Conservation (phyloP, 1,139 yeast genomes). For the Yamadazyma sp. region DNA sequence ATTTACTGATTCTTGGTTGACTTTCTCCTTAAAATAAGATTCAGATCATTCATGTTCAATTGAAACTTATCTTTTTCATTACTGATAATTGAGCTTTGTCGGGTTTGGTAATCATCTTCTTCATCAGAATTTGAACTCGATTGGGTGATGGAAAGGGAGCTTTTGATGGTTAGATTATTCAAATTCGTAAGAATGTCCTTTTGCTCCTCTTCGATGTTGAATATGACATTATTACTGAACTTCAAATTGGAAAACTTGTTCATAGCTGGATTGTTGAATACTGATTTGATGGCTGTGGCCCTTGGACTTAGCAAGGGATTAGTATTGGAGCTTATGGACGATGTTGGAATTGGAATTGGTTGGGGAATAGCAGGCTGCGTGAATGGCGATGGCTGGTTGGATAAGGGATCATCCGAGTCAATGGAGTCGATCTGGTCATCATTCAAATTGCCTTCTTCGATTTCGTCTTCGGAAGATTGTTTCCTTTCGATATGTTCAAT, state of each 20-base stretch:
- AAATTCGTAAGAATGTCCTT: slow-evolving; percentile 19
- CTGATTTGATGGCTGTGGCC: slow-evolving; percentile 47
- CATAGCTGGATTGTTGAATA: slow-evolving; percentile 49
- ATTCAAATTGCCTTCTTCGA: slow-evolving; percentile 2
- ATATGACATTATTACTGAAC: slow-evolving; percentile 34
- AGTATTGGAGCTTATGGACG: not conserved
- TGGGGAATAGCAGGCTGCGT: slow-evolving; percentile 10
- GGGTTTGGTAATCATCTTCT: slow-evolving; percentile 32
- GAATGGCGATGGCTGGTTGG: slow-evolving; percentile 20
- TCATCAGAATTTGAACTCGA: slow-evolving; percentile 20
- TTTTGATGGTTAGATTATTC: slow-evolving; percentile 14
- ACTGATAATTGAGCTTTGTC: slow-evolving; percentile 45
- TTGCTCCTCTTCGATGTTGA: slow-evolving; percentile 21
- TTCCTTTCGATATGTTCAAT: slow-evolving; percentile 11
- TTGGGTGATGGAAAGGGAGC: slow-evolving; percentile 16
- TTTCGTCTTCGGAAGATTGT: slow-evolving; percentile 5
- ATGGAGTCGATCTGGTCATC: slow-evolving; percentile 5
- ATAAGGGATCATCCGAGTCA: slow-evolving; percentile 15
- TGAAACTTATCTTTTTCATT: slow-evolving; percentile 43
- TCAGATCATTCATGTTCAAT: slow-evolving; percentile 43
- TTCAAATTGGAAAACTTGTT: slow-evolving; percentile 16
- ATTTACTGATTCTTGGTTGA: slow-evolving; percentile 16
- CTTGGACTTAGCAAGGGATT: slow-evolving; percentile 30
- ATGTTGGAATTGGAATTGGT: slow-evolving; percentile 9
- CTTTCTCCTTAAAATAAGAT: slow-evolving; percentile 39